phyloP scores from a whole-genome alignment of 805 yeast species.

The Candida krabiensis region DNA sequence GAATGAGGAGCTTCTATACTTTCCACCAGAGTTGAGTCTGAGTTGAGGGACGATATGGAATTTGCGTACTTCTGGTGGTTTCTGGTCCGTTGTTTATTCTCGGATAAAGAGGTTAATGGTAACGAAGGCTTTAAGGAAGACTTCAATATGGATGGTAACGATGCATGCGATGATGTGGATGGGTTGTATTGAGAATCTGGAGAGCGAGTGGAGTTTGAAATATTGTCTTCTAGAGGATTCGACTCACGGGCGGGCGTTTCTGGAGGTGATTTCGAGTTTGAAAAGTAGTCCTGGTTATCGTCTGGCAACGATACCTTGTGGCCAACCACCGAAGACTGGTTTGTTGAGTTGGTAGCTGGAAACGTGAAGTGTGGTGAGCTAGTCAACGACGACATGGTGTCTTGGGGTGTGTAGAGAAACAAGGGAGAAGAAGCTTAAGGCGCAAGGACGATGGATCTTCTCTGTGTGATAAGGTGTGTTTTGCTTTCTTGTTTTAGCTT shows the following conservation, averaged over 20 bases:
- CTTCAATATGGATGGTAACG: neutral
- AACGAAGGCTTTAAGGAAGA: neutral
- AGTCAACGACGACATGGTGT: constrained; percentile 1
- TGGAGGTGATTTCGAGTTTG: constrained; percentile 1
- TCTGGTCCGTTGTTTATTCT: neutral
- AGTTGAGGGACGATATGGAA: constrained; percentile 21
- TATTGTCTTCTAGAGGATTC: neutral
- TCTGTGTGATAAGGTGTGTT: too few species aligned
- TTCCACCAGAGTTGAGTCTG: constrained; percentile 23
- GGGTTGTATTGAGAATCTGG: neutral
- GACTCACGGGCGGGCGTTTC: neutral
- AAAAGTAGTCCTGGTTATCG: constrained; percentile 3
- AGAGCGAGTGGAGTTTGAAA: neutral
- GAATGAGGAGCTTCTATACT: constrained; percentile 1
- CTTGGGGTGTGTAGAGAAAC: too few species aligned
- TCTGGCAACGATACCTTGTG: constrained; percentile 1
- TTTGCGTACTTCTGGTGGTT: constrained; percentile 18
- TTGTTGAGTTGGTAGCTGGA: neutral
- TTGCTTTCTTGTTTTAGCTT: too few species aligned
- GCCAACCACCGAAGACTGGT: neutral
- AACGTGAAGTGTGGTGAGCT: constrained; percentile 9
- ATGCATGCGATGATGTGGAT: neutral
- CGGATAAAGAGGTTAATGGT: neutral
- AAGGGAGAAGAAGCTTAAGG: too few species aligned
- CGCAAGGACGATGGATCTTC: too few species aligned